Percentiles rank a stretch among this genome's conserved stretches.
Evolutionary conservation across 192 early-diverging fungal species (phyloP).

Genomic region (Coemansia sp.): DNA sequence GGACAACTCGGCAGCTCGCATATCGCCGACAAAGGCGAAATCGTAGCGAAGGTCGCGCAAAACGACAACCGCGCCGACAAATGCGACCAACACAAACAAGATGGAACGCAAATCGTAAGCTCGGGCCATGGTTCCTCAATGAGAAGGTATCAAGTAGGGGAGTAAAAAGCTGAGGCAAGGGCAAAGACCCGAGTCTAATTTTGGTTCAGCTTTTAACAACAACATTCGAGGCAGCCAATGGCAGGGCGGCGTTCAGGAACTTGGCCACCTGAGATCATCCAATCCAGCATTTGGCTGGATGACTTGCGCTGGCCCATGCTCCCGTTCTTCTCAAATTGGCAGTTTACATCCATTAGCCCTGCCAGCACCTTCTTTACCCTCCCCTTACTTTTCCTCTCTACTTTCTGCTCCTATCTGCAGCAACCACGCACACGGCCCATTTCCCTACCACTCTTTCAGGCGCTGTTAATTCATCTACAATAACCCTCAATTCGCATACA

Average conservation of each 20-base stretch:
- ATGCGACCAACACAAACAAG: slow-evolving; percentile 27
- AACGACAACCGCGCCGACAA: slow-evolving; percentile 29
- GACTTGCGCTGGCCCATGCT: too few species aligned
- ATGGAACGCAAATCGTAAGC: slow-evolving; percentile 30
- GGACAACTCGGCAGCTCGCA: slow-evolving; percentile 34
- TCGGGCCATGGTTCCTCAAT: slow-evolving; percentile 16
- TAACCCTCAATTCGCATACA: background rate
- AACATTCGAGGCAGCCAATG: slow-evolving; percentile 3
- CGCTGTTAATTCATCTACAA: background rate
- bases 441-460: slow-evolving; percentile 6
- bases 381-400: background rate
- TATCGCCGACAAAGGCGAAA: slow-evolving; percentile 40
- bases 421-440: background rate
- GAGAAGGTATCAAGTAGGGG: background rate
- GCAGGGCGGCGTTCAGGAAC: slow-evolving; percentile 5
- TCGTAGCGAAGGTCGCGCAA: slow-evolving; percentile 48
- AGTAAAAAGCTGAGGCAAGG: background rate
- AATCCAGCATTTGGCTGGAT: background rate
- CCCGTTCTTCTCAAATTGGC: background rate
- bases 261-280: slow-evolving; percentile 1
- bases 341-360: background rate
- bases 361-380: background rate
- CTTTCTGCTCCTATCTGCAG: slow-evolving; percentile 1
- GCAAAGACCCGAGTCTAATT: background rate
- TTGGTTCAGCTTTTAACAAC: background rate